Conservation (phyloP, 805 yeast species). For the Lipomyces anomalus region DNA sequence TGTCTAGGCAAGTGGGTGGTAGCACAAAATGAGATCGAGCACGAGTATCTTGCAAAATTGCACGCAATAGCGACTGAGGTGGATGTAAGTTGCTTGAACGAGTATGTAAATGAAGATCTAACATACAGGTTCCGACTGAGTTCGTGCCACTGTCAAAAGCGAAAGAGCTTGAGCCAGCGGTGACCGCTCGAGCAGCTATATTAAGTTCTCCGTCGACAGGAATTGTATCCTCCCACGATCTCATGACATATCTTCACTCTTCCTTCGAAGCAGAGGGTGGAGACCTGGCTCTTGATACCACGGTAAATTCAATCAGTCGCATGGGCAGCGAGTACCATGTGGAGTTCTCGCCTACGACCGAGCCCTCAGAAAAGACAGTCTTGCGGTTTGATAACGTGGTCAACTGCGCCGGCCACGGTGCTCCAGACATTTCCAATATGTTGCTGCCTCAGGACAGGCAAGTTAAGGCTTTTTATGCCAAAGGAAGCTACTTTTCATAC, state of each 20-base stretch:
- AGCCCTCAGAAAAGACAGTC: slow-evolving; percentile 33
- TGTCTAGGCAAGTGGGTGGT: slow-evolving; percentile 60
- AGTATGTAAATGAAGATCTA: not conserved
- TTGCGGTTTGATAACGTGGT: slow-evolving; percentile 54
- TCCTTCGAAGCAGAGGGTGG: slow-evolving; percentile 54
- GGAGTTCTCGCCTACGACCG: slow-evolving; percentile 25
- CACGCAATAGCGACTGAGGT: slow-evolving; percentile 45
- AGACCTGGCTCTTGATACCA: slow-evolving; percentile 57
- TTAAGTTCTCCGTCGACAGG: slow-evolving; percentile 79
- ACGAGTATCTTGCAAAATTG: slow-evolving; percentile 51
- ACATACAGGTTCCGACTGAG: slow-evolving; percentile 44
- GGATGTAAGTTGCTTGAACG: slow-evolving; percentile 32
- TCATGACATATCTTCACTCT: slow-evolving; percentile 55
- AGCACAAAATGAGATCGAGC: slow-evolving; percentile 67
- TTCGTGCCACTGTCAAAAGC: slow-evolving; percentile 47
- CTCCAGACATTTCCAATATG: slow-evolving; percentile 65
- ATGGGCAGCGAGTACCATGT: slow-evolving; percentile 25
- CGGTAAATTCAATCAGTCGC: slow-evolving; percentile 36
- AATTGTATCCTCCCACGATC: slow-evolving; percentile 73
- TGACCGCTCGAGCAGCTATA: slow-evolving; percentile 55
- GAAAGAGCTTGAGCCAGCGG: slow-evolving; percentile 54
- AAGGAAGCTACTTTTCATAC: slow-evolving; percentile 74
- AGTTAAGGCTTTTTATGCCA: slow-evolving; percentile 60
- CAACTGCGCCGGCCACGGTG: slow-evolving; percentile 75
- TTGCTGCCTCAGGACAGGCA: slow-evolving; percentile 59